Base-by-base conservation (phyloP, 2,329 filamentous ascomycete genomes). In the Diaporthe citrichinensis region DNA sequence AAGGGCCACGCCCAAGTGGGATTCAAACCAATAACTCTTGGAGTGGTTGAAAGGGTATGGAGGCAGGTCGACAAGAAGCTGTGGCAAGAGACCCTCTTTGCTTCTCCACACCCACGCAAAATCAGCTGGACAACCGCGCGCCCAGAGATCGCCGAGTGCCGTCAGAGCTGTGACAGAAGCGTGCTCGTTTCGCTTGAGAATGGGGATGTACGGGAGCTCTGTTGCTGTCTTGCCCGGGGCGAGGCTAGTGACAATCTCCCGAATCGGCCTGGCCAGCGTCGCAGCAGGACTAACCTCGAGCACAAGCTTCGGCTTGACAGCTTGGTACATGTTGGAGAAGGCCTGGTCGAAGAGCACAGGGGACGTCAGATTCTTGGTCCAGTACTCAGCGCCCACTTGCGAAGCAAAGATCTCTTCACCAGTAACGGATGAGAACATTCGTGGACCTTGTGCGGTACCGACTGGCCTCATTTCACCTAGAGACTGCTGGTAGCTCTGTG, bases 11-110 rank as follows among this genome's bases (percentile, higher is more conserved):
- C 86, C 87, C 3, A 88, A 78, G 55, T 87, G 85, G 1, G 87
- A 87, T 75, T 91, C 89, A 76, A 88, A 85, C 89, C 89, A 91
- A 79, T 90, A 89, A 1, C 80, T 82, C 36, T 85, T 88, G 36
- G 82, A 80, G 75, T 90, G 89, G 41, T 90, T 89, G 89, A 89
- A 91, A 3, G 87, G 85, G 76, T 91, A 91, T 0, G 85, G 83
- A 2, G 90, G 89, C 44, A 91, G 79, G 74, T 87, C 85, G 1
- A 83, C 78, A 4, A 90, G 81, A 28, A 85, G 74, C 71, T 80
- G 28, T 14, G 76, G 76, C 36, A 74, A 39, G 12, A 34, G 10
- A 4, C 74, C 76, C 44, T 77, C 72, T 36, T 72, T 74, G 57
- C 74, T 74, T 25, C 23, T 78, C 28, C 83, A 78, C 28, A 84